Evolutionary conservation across 1,284 basidiomycete species (phyloP), one percentile per base, ranked within the genome.

Genomic region (Sporisorium sorghi): DNA sequence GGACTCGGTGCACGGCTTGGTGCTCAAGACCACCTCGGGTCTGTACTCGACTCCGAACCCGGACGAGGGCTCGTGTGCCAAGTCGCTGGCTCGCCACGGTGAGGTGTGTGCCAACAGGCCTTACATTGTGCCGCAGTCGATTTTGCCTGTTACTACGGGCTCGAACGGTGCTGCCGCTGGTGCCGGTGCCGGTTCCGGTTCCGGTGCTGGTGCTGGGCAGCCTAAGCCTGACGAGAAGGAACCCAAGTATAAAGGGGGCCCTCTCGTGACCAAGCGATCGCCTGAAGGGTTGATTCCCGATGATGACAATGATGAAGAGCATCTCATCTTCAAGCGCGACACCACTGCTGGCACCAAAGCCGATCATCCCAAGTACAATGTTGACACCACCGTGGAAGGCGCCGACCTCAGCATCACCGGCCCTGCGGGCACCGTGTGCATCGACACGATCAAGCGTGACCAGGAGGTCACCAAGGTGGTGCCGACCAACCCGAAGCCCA

Each of bases 381-480:
- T 15, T 19, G 35, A 55, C 30, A 10, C 23, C 10, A 37, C n/a
- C 15, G 12, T 14, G 1, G 35, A 43, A 4, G 24, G 21, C 11
- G 1, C 14, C 10, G 46, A 46, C 19, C 23, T 21, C 7, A 14
- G 51, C 30, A 21, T 21, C 43, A 28, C 15, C 15, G 19, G 26
- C 12, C 44, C 67, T 4, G 32, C 12, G 2, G 60, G 52, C 48
- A 44, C 56, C 9, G 17, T 72, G 24, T 72, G 69, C 47, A 58
- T 72, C 33, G 69, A 72, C 63, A 62, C 69, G 5, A 56, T 72
- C 46, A 72, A 72, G 52, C 61, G 69, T 24, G 69, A 72, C 40
- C 24, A 47, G 44, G 24, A 58, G 11, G 32, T 66, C 51, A 72
- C 63, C 58, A 72, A 72, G 15, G 59, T 72, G 28, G 43, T 72